phyloP scores from a whole-genome alignment of 2,329 filamentous ascomycete genomes.

The Sporothrix phasma region DNA sequence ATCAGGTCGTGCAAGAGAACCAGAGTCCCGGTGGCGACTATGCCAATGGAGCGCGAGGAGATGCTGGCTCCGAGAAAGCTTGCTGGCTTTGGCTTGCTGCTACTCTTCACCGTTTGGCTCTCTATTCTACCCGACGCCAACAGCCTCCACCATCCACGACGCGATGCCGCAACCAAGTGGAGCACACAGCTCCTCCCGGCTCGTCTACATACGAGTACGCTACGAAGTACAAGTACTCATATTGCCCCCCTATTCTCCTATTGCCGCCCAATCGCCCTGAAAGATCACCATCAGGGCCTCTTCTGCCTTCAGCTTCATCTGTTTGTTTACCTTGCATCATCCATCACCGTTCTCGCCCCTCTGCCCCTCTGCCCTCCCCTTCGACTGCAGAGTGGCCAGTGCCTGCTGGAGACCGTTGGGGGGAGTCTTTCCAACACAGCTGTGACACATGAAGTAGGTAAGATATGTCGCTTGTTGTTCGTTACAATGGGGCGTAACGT shows the following conservation, averaged over 20 bases:
- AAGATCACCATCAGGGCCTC: background rate
- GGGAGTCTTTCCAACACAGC: background rate
- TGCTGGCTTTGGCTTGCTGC: background rate
- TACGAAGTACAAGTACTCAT: background rate
- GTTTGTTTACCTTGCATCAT: background rate
- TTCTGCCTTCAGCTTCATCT: background rate
- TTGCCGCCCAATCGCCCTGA: background rate
- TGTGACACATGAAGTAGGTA: no score
- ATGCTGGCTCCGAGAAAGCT: background rate
- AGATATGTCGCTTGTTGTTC: background rate
- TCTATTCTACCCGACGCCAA: background rate
- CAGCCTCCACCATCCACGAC: background rate
- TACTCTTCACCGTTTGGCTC: background rate
- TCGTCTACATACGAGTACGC: background rate
- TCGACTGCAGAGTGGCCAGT: conserved; percentile 10
- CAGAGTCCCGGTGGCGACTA: background rate
- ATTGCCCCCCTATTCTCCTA: background rate
- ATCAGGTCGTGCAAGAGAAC: background rate
- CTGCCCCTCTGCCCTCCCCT: background rate
- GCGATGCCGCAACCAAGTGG: conserved; percentile 2
- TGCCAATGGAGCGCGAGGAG: no score
- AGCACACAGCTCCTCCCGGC: background rate
- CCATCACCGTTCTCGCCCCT: background rate
- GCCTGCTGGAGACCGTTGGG: background rate
- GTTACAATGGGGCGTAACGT: background rate